Percentiles rank a stretch among this genome's conserved stretches.
Conservation (phyloP, 805 yeast genomes). For the Maudiozyma serrabonitensis region DNA sequence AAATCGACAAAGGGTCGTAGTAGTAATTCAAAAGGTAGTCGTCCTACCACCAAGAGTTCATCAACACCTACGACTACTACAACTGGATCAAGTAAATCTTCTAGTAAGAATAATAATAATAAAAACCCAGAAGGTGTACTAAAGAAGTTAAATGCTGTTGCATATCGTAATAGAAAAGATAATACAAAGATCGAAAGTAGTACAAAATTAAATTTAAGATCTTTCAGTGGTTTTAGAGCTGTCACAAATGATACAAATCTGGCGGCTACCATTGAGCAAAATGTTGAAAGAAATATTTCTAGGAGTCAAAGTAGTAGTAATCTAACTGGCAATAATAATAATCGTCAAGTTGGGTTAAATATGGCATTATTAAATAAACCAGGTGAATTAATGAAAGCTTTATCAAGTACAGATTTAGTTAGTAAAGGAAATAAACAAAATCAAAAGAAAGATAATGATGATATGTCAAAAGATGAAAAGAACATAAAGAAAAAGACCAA, state of each 20-base stretch:
- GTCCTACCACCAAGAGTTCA: not conserved
- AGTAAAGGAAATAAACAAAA: not conserved
- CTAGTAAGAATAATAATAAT: not conserved
- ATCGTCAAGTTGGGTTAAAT: not conserved
- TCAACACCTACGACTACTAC: too few species aligned
- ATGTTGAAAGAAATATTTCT: not conserved
- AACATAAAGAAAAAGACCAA: not conserved
- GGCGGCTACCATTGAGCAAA: not conserved
- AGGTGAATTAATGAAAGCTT: not conserved
- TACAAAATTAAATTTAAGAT: slow-evolving; percentile 31
- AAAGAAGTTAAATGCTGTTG: slow-evolving; percentile 21
- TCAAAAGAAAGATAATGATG: not conserved
- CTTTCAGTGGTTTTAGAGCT: slow-evolving; percentile 29
- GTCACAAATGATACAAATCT: slow-evolving; percentile 1
- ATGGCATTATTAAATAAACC: not conserved
- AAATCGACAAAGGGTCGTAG: slow-evolving; percentile 4
- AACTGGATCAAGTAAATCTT: not conserved
- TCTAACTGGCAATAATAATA: not conserved
- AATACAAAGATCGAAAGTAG: slow-evolving; percentile 35
- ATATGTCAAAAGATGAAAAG: not conserved
- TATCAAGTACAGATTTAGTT: not conserved
- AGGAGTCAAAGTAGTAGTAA: not conserved
- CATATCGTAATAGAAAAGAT: slow-evolving; percentile 18
- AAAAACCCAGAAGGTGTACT: slow-evolving; percentile 11
- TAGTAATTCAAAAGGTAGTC: not conserved